Base-by-base conservation (phyloP, 106 monocot species). In the Allium cepa region DNA sequence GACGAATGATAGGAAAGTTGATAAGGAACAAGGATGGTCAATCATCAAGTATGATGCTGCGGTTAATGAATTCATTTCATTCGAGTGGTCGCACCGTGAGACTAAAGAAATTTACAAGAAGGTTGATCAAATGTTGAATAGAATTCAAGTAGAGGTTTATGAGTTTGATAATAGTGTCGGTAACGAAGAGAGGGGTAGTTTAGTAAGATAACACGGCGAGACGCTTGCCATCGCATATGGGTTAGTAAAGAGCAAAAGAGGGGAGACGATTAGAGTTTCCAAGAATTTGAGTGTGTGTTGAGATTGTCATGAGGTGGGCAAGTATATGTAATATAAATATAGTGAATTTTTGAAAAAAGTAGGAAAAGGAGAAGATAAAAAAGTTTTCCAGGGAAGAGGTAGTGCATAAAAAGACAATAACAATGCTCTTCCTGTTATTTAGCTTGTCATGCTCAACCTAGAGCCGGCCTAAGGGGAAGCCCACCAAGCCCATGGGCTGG, bases 141-240 rank as follows among this genome's bases (percentile, higher is more conserved):
- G 70, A 56, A 88, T 88, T 60, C 81, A 72, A 70, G 47, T 45
- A 9, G 85, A 73, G 13, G 93, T 88, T 9, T 86, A 93, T 63
- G 67, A 71, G 57, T 75, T 83, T 0, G 77, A 84, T 49, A 76
- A 73, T 10, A 9, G 26, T 11, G 14, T 84, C 7, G 75, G 68
- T 12, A 77, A 83, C 63, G 82, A 79, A 51, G 79, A 84, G 67
- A 82, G 78, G 73, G 85, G 85, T 69, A 80, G 62, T 50, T 71
- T 82, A 5, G 46, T 94, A 70, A 64, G 71, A 53, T 79, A 72
- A 59, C 91, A 91, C 59, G 88, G 94, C 11, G 94, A 88, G 80
- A 90, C 87, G 74, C 85, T 91, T 4, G 94, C 87, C 0, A 87
- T 94, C 55, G 90, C 90, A 15, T 90, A 74, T 71, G 90, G 90